Evolutionary conservation across 1,284 basidiomycete species (phyloP), one percentile per base, ranked within the genome.

Genomic region (Apiotrichum sp.): DNA sequence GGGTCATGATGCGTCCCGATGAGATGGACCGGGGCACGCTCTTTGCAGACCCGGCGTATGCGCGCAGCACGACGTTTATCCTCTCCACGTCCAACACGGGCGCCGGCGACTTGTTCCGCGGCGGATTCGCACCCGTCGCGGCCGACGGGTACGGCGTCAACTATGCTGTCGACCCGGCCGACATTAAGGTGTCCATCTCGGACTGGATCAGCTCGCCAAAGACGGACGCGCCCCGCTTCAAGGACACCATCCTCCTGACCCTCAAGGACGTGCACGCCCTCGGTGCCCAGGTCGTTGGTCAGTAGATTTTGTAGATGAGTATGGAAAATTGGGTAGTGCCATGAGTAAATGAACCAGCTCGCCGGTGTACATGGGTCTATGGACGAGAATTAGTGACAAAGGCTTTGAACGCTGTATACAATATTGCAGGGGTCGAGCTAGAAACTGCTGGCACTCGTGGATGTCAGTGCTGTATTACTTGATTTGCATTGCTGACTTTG

Each of bases 41-140:
- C 14, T 57, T 57, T 47, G 47, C 43, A 16, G 56, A 57, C 43
- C 47, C 47, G 22, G 51, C 51, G 7, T 57, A 57, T 43, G 56
- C 51, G 6, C 44, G 42, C 38, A 33, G 22, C 42, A 49, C 47
- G 36, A 31, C 51, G 13, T 57, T 57, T 34, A 31, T 57, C 36
- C 56, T 57, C 31, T 57, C 56, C 38, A 57, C 56, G 14, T 57
- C 56, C 38, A 57, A 57, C 51, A 57, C 56, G n/a, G 42, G 47
- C 14, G 47, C 56, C 1, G 56, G 56, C 33, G 56, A 57, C 51
- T n/a, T 50, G 38, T 53, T 57, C 56, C 56, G 56, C 39, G 56
- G 56, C 38, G 56, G 56, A 8, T 57, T 57, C 31, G 56, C 56
- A 10, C 56, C 56, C 13, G 56, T 57, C 32, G 36, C 38, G 3